These are phyloP conservation scores for Blastobotrys peoriensis DNA, from an alignment of 805 yeast species.

Conservation along the genomic window DNA sequence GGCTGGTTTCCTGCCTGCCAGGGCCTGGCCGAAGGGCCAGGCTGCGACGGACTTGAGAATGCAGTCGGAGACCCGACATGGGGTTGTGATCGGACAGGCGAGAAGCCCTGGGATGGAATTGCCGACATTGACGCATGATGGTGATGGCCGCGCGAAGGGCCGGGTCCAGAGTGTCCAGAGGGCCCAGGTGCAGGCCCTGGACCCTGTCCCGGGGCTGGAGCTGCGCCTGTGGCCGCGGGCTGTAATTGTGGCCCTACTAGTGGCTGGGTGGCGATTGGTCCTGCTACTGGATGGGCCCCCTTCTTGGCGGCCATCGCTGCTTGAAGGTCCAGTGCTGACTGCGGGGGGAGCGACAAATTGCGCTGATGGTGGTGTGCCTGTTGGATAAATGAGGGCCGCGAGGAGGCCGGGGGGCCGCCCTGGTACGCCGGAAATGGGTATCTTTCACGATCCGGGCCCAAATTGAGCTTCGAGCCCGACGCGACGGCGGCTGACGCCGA, in stretches of 20 bases:
- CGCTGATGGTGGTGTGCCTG: slow-evolving; percentile 16
- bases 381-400: too few relatives aligned
- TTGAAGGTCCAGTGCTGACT: slow-evolving; percentile 8
- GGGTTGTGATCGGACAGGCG: slow-evolving; percentile 8
- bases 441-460: slow-evolving; percentile 12
- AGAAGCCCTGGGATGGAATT: slow-evolving; percentile 10
- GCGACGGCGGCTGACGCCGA: slow-evolving; percentile 10
- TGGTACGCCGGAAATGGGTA: slow-evolving; percentile 4
- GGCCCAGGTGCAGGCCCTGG: too few relatives aligned
- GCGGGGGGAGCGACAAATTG: slow-evolving; percentile 22
- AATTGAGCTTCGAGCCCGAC: background rate
- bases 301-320: background rate
- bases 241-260: slow-evolving; percentile 8
- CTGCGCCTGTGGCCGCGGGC: slow-evolving; percentile 5
- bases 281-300: slow-evolving; percentile 9
- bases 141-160: slow-evolving; percentile 17
- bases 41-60: slow-evolving; percentile 6
- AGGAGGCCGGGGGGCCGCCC: background rate
- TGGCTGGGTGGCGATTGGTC: too few relatives aligned
- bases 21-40: background rate
- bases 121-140: slow-evolving; percentile 22
- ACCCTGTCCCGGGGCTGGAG: too few relatives aligned
- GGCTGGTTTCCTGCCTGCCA: background rate
- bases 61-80: slow-evolving; percentile 14
- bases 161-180: slow-evolving; percentile 11